phyloP scores from a whole-genome alignment of 805 yeast species.

The Sporopachydermia quercuum region DNA sequence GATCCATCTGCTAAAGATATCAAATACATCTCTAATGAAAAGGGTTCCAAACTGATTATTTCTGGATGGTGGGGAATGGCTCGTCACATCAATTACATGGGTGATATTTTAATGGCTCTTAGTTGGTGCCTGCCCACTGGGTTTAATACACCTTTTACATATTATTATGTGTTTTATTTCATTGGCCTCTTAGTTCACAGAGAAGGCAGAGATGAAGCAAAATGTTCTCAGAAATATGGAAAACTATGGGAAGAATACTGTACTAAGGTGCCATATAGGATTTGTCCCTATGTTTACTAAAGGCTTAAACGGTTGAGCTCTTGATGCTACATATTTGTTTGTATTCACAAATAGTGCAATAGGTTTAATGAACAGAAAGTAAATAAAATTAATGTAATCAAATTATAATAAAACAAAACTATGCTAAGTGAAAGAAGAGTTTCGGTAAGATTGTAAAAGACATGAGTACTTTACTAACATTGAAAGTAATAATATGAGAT shows the following conservation, averaged over 20 bases:
- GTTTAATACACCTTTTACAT: slow-evolving; percentile 64
- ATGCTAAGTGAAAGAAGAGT: too few relatives aligned
- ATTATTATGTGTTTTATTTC: slow-evolving; percentile 76
- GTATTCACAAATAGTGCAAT: too few relatives aligned
- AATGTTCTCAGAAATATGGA: slow-evolving; percentile 79
- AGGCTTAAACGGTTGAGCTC: not conserved
- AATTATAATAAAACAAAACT: too few relatives aligned
- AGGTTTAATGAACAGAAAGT: too few relatives aligned
- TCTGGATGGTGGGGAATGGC: slow-evolving; percentile 96
- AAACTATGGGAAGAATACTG: slow-evolving; percentile 77
- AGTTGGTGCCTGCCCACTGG: slow-evolving; percentile 93
- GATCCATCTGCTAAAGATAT: slow-evolving; percentile 45
- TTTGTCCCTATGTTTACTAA: slow-evolving; percentile 76
- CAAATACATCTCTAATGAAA: slow-evolving; percentile 52
- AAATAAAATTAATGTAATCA: too few relatives aligned
- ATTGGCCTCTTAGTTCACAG: slow-evolving; percentile 74
- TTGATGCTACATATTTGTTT: too few relatives aligned
- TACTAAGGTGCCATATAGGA: slow-evolving; percentile 69
- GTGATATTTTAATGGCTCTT: slow-evolving; percentile 86
- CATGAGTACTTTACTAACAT: too few relatives aligned
- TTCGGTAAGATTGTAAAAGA: too few relatives aligned
- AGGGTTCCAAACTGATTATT: slow-evolving; percentile 65
- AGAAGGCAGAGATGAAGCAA: slow-evolving; percentile 81
- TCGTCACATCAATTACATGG: slow-evolving; percentile 89
- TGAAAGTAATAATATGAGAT: too few relatives aligned